Conservation (phyloP, 2,329 filamentous ascomycete genomes). For the Hypoxylon sp. region DNA sequence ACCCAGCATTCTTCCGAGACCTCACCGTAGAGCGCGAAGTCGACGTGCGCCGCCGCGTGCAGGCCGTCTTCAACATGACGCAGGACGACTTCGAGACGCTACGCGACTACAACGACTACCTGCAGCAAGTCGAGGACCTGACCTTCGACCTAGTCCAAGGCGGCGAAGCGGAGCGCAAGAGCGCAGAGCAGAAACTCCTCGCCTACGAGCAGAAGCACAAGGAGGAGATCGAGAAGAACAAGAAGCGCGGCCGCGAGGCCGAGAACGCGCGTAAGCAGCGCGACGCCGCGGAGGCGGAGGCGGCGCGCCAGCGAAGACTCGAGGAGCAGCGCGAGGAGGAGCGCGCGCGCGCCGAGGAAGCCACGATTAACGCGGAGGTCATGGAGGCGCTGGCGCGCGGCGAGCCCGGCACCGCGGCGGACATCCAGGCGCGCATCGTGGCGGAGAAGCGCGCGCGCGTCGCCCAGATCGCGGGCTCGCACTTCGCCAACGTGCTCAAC, state of each 20-base stretch:
- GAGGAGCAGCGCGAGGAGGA: constrained; percentile 78
- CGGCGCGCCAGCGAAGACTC: constrained; percentile 73
- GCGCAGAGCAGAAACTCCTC: constrained; percentile 62
- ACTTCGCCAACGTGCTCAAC: constrained; percentile 50
- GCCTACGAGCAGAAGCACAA: constrained; percentile 82
- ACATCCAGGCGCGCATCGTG: constrained; percentile 72
- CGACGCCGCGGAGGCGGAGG: constrained; percentile 77
- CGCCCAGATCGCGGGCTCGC: constrained; percentile 60
- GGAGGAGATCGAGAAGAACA: constrained; percentile 75
- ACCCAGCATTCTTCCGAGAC: constrained; percentile 90
- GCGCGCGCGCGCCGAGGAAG: constrained; percentile 75
- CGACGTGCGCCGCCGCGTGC: constrained; percentile 87
- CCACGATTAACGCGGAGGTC: constrained; percentile 76
- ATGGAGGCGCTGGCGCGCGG: constrained; percentile 78
- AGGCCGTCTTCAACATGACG: constrained; percentile 85
- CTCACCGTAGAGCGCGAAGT: constrained; percentile 91
- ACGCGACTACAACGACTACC: constrained; percentile 90
- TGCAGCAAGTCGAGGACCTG: constrained; percentile 91
- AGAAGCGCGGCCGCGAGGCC: constrained; percentile 67
- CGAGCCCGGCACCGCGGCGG: constrained; percentile 71
- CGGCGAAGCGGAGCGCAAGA: constrained; percentile 72
- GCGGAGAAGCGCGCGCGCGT: constrained; percentile 81
- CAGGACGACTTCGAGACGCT: constrained; percentile 93
- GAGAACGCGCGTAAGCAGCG: constrained; percentile 67
- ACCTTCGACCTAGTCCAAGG: constrained; percentile 89